These are phyloP conservation scores for Leccinum ochraceum DNA, from an alignment of 768 basidiomycete species.

Conservation along the genomic window DNA sequence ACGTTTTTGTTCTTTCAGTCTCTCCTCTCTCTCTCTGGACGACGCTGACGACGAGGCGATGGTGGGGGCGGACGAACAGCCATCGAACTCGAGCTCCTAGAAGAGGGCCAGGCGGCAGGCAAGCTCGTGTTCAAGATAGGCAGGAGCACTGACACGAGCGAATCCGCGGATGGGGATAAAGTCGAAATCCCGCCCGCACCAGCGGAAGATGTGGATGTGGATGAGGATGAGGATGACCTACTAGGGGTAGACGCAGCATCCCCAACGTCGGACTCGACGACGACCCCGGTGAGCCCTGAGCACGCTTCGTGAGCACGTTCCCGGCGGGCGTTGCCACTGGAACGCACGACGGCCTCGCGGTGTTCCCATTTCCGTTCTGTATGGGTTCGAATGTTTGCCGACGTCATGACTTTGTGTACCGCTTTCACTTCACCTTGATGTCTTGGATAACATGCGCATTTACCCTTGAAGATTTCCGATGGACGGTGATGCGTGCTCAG, in stretches of 20 bases:
- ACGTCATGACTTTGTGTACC: slow-evolving; percentile 6
- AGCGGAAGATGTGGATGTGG: background rate
- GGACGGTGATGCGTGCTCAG: background rate
- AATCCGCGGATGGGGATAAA: background rate
- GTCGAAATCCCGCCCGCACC: slow-evolving; percentile 4
- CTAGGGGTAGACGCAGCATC: background rate
- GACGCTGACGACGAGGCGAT: slow-evolving; percentile 1
- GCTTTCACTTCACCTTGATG: background rate
- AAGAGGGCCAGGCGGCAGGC: slow-evolving; percentile 33
- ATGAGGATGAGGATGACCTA: background rate
- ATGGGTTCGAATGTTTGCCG: background rate
- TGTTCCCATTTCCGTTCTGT: slow-evolving; percentile 4
- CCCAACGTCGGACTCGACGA: slow-evolving; percentile 3
- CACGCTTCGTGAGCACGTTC: slow-evolving; percentile 1
- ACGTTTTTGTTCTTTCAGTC: slow-evolving; percentile 1
- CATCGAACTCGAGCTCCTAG: slow-evolving; percentile 33
- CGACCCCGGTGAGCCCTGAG: slow-evolving; percentile 4
- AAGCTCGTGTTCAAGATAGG: slow-evolving; percentile 30
- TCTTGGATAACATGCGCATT: slow-evolving; percentile 14
- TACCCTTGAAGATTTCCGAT: background rate
- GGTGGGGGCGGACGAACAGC: slow-evolving; percentile 14
- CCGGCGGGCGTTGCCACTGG: background rate
- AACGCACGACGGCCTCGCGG: background rate
- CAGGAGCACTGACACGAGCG: slow-evolving; percentile 12
- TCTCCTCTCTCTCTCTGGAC: background rate